Conservation (phyloP, 2,329 filamentous ascomycete genomes). For the Calonectria fujianensis region DNA sequence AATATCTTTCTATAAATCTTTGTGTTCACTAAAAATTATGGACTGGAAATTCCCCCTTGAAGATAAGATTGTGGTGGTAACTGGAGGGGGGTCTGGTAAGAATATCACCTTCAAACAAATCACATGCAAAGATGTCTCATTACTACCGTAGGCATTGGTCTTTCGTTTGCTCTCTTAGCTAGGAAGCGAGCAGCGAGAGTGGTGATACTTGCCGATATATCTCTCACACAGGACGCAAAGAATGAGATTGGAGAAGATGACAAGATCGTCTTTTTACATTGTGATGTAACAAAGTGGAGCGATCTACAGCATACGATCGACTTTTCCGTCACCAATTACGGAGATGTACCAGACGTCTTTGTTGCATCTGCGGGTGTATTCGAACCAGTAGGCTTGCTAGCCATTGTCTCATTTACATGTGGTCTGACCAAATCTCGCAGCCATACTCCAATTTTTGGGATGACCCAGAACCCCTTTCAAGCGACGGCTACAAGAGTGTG, state of each 20-base stretch:
- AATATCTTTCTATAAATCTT: not conserved
- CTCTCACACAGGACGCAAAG: slow-evolving; percentile 11
- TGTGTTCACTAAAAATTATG: not conserved
- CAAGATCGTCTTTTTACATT: slow-evolving; percentile 20
- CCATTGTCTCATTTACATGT: not conserved
- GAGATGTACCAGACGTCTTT: slow-evolving; percentile 34
- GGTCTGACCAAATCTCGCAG: not conserved
- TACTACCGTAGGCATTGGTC: slow-evolving; percentile 19
- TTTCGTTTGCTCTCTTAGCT: slow-evolving; percentile 26
- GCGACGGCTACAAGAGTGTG: slow-evolving; percentile 30
- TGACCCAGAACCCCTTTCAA: slow-evolving; percentile 28
- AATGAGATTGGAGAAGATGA: not conserved
- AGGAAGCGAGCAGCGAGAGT: not conserved
- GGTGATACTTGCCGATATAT: slow-evolving; percentile 35
- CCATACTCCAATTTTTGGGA: slow-evolving; percentile 40
- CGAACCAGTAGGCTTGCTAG: slow-evolving; percentile 18
- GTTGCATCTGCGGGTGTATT: slow-evolving; percentile 36
- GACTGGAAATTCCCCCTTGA: slow-evolving; percentile 24
- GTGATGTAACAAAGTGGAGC: slow-evolving; percentile 36
- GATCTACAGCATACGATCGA: slow-evolving; percentile 28
- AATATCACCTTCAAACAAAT: no score
- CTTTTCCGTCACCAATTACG: slow-evolving; percentile 16
- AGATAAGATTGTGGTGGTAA: slow-evolving; percentile 29
- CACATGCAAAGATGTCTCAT: not conserved
- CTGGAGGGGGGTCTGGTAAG: slow-evolving; percentile 35